Conservation (phyloP, 179 eudicot species). For the Beta lomatogona region DNA sequence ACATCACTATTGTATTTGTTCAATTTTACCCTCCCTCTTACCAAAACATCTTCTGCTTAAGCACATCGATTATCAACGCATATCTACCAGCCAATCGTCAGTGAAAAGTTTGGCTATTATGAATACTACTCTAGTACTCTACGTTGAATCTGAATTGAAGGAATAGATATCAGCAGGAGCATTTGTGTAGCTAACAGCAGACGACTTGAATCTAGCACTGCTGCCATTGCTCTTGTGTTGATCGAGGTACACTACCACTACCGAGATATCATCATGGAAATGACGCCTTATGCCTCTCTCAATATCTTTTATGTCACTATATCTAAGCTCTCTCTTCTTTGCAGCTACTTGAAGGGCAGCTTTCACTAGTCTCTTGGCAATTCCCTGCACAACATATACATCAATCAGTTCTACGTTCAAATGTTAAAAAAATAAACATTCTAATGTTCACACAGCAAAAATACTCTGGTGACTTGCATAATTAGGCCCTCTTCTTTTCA, state of each 20-base stretch:
- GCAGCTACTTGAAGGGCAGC: conserved; percentile 52
- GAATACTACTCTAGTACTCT: neutral
- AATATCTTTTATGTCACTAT: conserved; percentile 44
- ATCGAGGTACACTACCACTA: conserved; percentile 52
- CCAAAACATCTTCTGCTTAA: neutral
- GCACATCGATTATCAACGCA: neutral
- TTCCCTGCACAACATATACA: conserved; percentile 36
- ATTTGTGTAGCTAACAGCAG: conserved; percentile 40
- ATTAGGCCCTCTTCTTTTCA: no score
- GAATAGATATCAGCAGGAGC: conserved; percentile 48
- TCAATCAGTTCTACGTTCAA: neutral
- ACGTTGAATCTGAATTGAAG: conserved; percentile 27
- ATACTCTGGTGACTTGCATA: no score
- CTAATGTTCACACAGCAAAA: neutral
- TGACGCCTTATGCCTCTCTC: conserved; percentile 51
- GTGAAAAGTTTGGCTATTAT: neutral
- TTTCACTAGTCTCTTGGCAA: conserved; percentile 46
- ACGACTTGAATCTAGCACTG: conserved; percentile 26
- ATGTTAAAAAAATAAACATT: neutral
- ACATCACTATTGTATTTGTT: conserved; percentile 19
- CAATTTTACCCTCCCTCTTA: neutral
- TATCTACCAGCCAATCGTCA: conserved; percentile 10
- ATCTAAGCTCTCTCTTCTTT: conserved; percentile 46
- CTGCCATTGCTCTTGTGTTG: conserved; percentile 21
- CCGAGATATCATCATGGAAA: conserved; percentile 59